Base-by-base conservation (phyloP, 495 filamentous ascomycete genomes). In the Chlorociboria aeruginascens region DNA sequence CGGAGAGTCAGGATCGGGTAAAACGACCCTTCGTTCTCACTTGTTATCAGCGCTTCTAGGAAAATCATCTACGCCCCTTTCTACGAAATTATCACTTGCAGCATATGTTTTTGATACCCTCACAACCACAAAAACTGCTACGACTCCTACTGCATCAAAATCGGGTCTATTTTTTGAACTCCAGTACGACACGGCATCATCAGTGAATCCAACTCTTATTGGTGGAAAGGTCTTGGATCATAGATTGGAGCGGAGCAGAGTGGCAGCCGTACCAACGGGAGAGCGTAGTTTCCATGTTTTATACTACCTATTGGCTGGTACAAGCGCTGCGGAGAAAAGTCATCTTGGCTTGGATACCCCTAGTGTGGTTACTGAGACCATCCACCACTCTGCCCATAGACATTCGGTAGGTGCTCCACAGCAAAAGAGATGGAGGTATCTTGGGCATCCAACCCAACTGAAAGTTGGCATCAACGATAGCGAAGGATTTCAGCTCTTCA, bases 401-500 rank as follows among this genome's bases (percentile, higher is more conserved):
- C 38, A 60, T 11, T 63, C 69, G 3, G 20, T 25, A 25, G 68
- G 64, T 32, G 71, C 68, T n/a, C 57, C 70, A 12, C 71, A 70
- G 16, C 74, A 80, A 53, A 90, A 85, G 67, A 69, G 92, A 63
- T 98, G 92, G 92, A 79, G 85, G 59, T 98, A 96, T 64, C 72
- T 98, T 20, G 92, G 92, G 14, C 92, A 98, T 59, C 90, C 90
- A 1, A 95, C 90, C 0, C 92, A 98, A 60, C 72, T 98, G 28
- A 96, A 95, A 61, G 86, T 97, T 30, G 92, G 92, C 17, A 86
- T 98, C 61, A 95, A 98, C 60, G 92, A 98, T 62, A 69, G 78
- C 3, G 90, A 95, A 58, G 90, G 90, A 0, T 98, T 98, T 65
- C 86, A 93, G 61, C 83, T 95, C 43, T 98, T 98, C 71, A 98